These are phyloP conservation scores for Diaporthe humulicola DNA, from an alignment of 2,329 filamentous ascomycete genomes.

Conservation along the genomic window DNA sequence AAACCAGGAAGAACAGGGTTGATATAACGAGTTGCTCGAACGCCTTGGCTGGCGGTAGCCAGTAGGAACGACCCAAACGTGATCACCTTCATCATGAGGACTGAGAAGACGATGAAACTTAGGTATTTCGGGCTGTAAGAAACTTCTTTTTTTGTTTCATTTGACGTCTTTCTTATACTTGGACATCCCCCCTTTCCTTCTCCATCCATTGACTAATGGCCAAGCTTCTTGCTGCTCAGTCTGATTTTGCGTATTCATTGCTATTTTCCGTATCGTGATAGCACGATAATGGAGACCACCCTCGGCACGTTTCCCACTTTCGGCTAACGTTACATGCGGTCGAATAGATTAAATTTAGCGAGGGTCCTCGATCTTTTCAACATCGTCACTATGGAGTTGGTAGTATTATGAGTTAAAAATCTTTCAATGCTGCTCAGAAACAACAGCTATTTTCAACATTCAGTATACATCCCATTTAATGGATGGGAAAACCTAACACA, in stretches of 20 bases:
- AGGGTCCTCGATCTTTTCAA: not conserved
- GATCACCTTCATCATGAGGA: not conserved
- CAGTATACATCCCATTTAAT: too few species aligned
- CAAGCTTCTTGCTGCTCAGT: not conserved
- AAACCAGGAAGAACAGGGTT: slow-evolving; percentile 65
- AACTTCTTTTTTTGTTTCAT: not conserved
- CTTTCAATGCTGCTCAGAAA: too few species aligned
- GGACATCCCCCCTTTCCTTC: not conserved
- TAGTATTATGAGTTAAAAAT: too few species aligned
- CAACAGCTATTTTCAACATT: too few species aligned
- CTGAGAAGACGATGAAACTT: not conserved
- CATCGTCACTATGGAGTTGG: not conserved
- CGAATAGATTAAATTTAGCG: too few species aligned
- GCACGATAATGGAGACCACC: not conserved
- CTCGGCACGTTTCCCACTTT: not conserved
- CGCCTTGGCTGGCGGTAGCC: not conserved
- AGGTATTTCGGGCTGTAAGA: too few species aligned
- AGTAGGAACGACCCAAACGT: not conserved
- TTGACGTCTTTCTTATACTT: not conserved
- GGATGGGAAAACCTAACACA: too few species aligned
- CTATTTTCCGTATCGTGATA: slow-evolving; percentile 1
- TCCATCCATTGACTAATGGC: not conserved
- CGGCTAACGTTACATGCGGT: not conserved
- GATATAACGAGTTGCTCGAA: slow-evolving; percentile 34
- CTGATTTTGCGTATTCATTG: not conserved